Evolutionary conservation across 2,329 filamentous ascomycete species (phyloP).

Genomic region (Colletotrichum zoysiae): DNA sequence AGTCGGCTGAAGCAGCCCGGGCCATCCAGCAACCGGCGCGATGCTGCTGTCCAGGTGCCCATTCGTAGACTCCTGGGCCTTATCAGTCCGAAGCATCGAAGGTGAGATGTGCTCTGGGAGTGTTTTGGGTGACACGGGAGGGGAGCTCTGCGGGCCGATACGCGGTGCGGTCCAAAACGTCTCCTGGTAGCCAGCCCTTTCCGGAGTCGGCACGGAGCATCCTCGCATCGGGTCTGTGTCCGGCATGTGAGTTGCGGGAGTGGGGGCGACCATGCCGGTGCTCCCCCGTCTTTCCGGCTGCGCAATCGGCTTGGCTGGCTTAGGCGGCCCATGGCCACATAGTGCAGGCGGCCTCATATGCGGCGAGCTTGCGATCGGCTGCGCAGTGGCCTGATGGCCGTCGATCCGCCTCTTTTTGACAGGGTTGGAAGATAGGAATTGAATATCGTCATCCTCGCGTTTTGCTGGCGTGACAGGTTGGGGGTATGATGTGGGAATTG

Average conservation of each 20-base stretch:
- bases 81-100: conserved; percentile 17
- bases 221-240: conserved; percentile 49
- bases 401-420: conserved; percentile 53
- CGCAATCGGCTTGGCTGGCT: conserved; percentile 18
- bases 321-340: conserved; percentile 5
- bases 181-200: conserved; percentile 49
- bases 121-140: conserved; percentile 54
- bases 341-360: background rate
- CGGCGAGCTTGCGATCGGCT: conserved; percentile 8
- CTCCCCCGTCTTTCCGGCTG: conserved; percentile 47
- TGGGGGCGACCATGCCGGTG: conserved; percentile 49
- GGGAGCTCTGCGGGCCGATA: conserved; percentile 46
- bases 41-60: background rate
- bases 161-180: conserved; percentile 38
- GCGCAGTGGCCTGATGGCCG: conserved; percentile 13
- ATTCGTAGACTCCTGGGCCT: background rate
- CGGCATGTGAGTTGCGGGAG: conserved; percentile 43
- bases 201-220: conserved; percentile 51
- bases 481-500: background rate
- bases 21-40: background rate
- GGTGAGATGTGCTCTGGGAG: conserved; percentile 31
- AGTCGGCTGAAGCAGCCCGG: background rate
- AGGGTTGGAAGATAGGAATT: conserved; percentile 59
- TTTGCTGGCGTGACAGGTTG: conserved; percentile 44
- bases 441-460: conserved; percentile 56